Evolutionary conservation across 1,139 yeast genomes (phyloP).

Genomic region (Pneumocystis canis): DNA sequence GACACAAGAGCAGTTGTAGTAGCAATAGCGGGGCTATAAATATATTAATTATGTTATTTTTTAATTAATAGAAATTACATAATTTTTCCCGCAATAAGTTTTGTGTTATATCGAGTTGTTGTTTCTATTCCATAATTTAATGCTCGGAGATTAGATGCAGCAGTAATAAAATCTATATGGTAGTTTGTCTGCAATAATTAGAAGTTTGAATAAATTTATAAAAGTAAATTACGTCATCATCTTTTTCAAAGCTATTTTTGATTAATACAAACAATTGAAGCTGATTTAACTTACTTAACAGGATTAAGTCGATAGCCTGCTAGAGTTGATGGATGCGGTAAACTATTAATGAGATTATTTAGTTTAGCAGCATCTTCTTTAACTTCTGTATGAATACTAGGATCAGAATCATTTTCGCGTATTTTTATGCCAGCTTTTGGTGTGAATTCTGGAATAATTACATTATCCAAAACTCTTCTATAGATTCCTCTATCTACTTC

Average conservation of each 20-base stretch:
- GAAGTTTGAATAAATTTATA: background rate
- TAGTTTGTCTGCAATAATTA: conserved; percentile 41
- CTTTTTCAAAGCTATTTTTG: conserved; percentile 56
- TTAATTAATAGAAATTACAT: conserved; percentile 1
- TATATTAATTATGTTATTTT: conserved; percentile 70
- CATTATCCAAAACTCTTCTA: conserved; percentile 34
- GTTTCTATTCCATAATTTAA: conserved; percentile 72
- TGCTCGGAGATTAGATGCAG: conserved; percentile 94
- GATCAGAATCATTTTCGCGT: conserved; percentile 79
- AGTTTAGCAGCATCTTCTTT: conserved; percentile 36
- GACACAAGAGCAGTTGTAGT: conserved; percentile 95
- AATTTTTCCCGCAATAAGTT: conserved; percentile 45
- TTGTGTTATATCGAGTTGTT: conserved; percentile 53
- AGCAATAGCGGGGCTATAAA: conserved; percentile 70
- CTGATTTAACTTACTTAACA: conserved; percentile 35
- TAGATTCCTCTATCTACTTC: conserved; percentile 32
- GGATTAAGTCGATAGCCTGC: conserved; percentile 79
- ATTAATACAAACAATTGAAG: background rate
- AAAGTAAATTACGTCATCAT: conserved; percentile 44
- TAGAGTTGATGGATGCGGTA: conserved; percentile 79
- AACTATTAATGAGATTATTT: conserved; percentile 48
- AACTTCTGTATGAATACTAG: conserved; percentile 56
- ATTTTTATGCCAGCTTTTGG: conserved; percentile 69
- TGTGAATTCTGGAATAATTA: conserved; percentile 48
- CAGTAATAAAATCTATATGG: conserved; percentile 91